A percentile compares a stretch with the other conserved stretches of the same genome.
Evolutionary conservation across 495 filamentous ascomycete species (phyloP).

Genomic region (Aspergillus indologenus): DNA sequence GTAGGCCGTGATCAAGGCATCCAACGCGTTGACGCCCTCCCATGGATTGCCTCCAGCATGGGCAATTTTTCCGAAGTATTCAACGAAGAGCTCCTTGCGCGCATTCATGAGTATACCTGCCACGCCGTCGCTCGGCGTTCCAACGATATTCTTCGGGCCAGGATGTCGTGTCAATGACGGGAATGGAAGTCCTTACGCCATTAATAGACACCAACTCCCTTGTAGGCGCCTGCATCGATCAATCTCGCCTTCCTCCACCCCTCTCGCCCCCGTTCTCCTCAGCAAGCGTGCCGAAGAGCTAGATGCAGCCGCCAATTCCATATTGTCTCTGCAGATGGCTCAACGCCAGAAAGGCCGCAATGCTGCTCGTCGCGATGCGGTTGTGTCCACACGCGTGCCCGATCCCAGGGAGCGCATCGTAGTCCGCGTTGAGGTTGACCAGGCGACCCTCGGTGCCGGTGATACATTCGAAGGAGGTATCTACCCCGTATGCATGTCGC

Average conservation of each 20-base stretch:
- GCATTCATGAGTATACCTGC: not conserved
- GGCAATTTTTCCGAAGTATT: slow-evolving; percentile 13
- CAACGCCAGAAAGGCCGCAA: slow-evolving; percentile 52
- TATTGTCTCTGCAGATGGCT: slow-evolving; percentile 5
- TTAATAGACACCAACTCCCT: slow-evolving; percentile 51
- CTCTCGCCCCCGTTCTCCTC: slow-evolving; percentile 70
- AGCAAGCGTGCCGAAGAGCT: slow-evolving; percentile 62
- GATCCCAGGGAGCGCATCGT: slow-evolving; percentile 50
- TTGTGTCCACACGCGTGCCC: slow-evolving; percentile 65
- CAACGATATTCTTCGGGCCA: too few species aligned
- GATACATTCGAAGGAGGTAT: slow-evolving; percentile 24
- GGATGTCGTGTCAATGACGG: too few species aligned
- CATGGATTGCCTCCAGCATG: slow-evolving; percentile 56
- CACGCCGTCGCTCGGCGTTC: not conserved
- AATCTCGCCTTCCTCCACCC: slow-evolving; percentile 65
- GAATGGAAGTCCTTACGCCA: too few species aligned
- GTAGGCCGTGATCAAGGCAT: slow-evolving; percentile 53
- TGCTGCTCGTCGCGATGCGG: slow-evolving; percentile 55
- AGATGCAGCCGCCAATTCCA: not conserved
- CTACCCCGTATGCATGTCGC: slow-evolving; percentile 29
- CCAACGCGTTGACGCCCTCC: slow-evolving; percentile 57
- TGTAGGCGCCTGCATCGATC: slow-evolving; percentile 58
- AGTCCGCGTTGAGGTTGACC: slow-evolving; percentile 31
- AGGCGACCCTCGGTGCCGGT: slow-evolving; percentile 24
- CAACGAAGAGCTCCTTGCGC: not conserved